Base-by-base conservation (phyloP, 1,139 yeast genomes). In the Sugiyamaella grinbergsii region DNA sequence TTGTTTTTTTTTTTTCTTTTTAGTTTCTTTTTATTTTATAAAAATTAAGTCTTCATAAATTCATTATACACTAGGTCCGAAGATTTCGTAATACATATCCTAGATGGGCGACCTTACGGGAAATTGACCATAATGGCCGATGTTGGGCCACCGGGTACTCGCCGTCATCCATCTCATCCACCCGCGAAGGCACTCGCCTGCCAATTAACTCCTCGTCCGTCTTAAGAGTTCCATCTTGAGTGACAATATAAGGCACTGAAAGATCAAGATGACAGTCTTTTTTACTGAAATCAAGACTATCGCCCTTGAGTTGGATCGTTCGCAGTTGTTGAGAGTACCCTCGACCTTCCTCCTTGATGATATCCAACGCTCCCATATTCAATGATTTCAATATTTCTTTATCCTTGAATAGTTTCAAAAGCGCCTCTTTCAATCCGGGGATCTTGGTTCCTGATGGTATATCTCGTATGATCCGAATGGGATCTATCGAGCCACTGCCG, bases 381-480 rank as follows among this genome's bases (percentile, higher is more conserved):
- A 88, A 76, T 7, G 79, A 68, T 38, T 80, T 62, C 52, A 79
- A 83, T 53, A 85, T 68, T 28, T 81, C 85, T 58, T 85, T 82
- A 57, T 85, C 88, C 31, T 71, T 76, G 8, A 86, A 77, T 19
- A 91, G 85, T 32, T 80, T 78, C 18, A 79, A 70, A 31, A 93
- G 72, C 0, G 88, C 80, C 2, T 71, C 71, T 56, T 80, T 80
- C 49, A 93, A 71, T 0, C 87, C 93, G 3, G 78, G 81, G 45
- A 91, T 82, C 49, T 77, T 76, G 57, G 85, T 75, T 13, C 79
- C 73, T 3, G 71, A 70, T 0, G 94, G 88, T 57, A 91, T 83
- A 34, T 81, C 73, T 53, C 78, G 74, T 36, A 91, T 72, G 11
- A 91, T 82, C 1, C 79, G 77, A 8, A 83, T 75, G 0, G 95